Conservation (phyloP, 2,329 filamentous ascomycete species). For the Cladophialophora yegresii region DNA sequence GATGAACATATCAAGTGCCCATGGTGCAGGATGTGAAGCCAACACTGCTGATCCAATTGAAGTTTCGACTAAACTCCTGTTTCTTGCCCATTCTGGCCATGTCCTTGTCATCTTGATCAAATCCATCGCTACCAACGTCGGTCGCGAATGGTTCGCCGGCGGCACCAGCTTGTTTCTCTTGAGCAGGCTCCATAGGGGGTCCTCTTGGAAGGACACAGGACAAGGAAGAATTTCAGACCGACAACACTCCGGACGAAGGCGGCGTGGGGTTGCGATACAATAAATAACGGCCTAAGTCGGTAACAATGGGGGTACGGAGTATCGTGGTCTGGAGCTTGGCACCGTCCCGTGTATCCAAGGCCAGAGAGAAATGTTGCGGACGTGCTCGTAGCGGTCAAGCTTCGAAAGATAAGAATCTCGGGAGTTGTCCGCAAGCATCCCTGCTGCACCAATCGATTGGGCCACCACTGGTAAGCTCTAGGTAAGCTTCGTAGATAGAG, state of each 20-base stretch:
- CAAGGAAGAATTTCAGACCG: neutral
- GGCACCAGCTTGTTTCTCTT: conserved; percentile 3
- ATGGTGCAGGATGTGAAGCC: conserved; percentile 20
- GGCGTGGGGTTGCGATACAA: neutral
- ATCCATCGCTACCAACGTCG: conserved; percentile 3
- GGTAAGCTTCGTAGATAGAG: conserved; percentile 7
- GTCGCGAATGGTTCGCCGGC: conserved; percentile 1
- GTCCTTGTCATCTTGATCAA: conserved; percentile 15
- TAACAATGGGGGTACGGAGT: neutral
- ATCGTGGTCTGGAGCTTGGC: conserved; percentile 3
- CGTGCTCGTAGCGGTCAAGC: conserved; percentile 4
- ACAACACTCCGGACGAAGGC: neutral
- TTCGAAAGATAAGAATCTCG: conserved; percentile 2
- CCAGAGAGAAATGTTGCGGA: neutral
- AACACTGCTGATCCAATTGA: conserved; percentile 22
- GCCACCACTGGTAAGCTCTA: neutral
- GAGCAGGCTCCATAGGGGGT: neutral
- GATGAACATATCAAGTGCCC: conserved; percentile 17
- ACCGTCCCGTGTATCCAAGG: conserved; percentile 4
- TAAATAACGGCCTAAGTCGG: neutral
- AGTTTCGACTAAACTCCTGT: conserved; percentile 20
- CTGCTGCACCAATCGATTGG: conserved; percentile 5
- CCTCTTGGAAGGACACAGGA: too few relatives aligned
- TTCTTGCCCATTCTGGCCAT: conserved; percentile 22
- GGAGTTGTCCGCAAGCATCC: conserved; percentile 5